Percentiles rank a stretch among this genome's conserved stretches.
These are phyloP conservation scores for Oryza officinalis DNA, from an alignment of 176 grass and related monocot genomes.

Conservation along the genomic window DNA sequence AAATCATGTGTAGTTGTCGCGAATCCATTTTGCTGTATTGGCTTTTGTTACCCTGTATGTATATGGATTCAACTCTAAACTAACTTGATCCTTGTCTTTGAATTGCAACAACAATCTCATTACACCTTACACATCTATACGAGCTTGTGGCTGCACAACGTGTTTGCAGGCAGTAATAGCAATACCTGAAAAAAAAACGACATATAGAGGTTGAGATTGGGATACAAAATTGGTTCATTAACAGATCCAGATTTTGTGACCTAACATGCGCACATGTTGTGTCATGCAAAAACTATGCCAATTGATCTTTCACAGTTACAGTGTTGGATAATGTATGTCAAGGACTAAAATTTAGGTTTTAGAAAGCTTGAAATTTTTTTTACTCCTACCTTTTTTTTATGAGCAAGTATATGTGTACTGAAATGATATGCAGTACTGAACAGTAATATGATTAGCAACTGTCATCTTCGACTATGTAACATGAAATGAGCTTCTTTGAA, in stretches of 20 bases:
- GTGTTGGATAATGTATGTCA: not conserved
- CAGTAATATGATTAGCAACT: not conserved
- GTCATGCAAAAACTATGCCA: not conserved
- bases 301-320: not conserved
- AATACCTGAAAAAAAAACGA: conserved; percentile 63
- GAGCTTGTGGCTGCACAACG: conserved; percentile 58
- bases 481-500: conserved; percentile 1
- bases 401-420: not conserved
- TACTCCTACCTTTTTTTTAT: not conserved
- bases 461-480: not conserved
- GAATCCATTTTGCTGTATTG: not conserved
- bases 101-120: conserved; percentile 71
- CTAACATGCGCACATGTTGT: not conserved
- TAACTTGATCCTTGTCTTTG: conserved; percentile 70
- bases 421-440: not conserved
- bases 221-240: not conserved
- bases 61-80: conserved; percentile 27
- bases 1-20: not conserved
- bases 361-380: not conserved
- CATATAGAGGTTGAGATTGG: not conserved
- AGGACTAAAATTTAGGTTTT: not conserved
- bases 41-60: not conserved
- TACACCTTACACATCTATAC: conserved; percentile 74
- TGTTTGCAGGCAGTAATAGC: conserved; percentile 90
- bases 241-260: not conserved